Evolutionary conservation across 225 moss, liverwort and hornwort genomes (phyloP).

Genomic region (Thuidium tamariscinum): DNA sequence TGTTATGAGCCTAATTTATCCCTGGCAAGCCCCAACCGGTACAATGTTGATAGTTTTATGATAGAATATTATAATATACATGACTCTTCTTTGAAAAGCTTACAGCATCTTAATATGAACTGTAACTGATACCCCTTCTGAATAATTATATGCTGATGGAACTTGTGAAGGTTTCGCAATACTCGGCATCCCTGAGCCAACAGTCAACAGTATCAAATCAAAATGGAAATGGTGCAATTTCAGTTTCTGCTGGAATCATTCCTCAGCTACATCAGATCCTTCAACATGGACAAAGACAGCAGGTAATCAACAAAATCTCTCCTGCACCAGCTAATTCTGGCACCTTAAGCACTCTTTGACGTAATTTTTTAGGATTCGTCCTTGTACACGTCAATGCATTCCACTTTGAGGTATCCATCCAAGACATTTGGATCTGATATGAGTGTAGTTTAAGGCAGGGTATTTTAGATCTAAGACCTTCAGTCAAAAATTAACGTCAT

Average conservation of each 20-base stretch:
- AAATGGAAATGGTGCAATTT: conserved; percentile 1
- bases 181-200: conserved; percentile 8
- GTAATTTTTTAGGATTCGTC: background rate
- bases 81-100: background rate
- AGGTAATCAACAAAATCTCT: conserved; percentile 15
- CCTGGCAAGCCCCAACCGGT: background rate
- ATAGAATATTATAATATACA: background rate
- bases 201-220: conserved; percentile 16
- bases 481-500: background rate
- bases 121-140: background rate
- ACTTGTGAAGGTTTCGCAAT: conserved; percentile 16
- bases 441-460: background rate
- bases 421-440: background rate
- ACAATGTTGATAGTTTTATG: background rate
- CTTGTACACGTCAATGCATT: background rate
- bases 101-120: background rate
- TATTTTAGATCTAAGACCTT: background rate
- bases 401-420: background rate
- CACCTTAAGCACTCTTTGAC: background rate
- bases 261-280: conserved; percentile 39
- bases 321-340: background rate
- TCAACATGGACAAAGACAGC: conserved; percentile 35
- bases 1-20: background rate
- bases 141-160: background rate
- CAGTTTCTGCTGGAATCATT: conserved; percentile 11